Conservation (phyloP, 148 eudicot genomes). For the Silene conica region DNA sequence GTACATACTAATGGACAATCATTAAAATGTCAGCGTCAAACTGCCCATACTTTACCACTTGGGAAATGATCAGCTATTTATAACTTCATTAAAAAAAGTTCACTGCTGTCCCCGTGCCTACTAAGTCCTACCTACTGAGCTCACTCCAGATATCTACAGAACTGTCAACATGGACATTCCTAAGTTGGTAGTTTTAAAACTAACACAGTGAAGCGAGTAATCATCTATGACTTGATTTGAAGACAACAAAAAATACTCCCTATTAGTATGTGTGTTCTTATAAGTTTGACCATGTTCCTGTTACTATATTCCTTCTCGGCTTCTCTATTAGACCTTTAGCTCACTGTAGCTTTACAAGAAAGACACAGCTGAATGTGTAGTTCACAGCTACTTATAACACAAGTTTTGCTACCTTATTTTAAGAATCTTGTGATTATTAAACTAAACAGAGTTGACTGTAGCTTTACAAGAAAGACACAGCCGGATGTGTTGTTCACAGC, state of each 20-base stretch:
- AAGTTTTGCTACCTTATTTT: neutral
- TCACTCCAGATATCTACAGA: neutral
- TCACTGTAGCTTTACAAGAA: neutral
- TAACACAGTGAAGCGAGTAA: neutral
- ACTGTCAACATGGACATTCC: neutral
- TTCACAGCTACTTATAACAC: neutral
- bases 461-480: neutral
- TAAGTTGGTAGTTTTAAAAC: neutral
- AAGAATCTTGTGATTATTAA: no score
- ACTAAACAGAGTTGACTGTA: no score
- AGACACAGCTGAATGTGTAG: neutral
- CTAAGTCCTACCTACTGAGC: neutral
- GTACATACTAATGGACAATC: neutral
- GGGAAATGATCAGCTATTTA: neutral
- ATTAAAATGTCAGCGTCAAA: neutral
- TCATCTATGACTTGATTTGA: neutral
- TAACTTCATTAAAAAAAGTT: neutral
- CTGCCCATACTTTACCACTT: neutral
- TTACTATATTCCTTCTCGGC: neutral
- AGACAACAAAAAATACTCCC: neutral
- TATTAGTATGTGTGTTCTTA: neutral
- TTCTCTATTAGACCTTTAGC: neutral
- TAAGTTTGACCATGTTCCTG: neutral
- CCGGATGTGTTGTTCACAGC: neutral
- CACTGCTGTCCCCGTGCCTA: neutral